phyloP scores from a whole-genome alignment of 495 filamentous ascomycete species.

The Neurospora tetrasperma region DNA sequence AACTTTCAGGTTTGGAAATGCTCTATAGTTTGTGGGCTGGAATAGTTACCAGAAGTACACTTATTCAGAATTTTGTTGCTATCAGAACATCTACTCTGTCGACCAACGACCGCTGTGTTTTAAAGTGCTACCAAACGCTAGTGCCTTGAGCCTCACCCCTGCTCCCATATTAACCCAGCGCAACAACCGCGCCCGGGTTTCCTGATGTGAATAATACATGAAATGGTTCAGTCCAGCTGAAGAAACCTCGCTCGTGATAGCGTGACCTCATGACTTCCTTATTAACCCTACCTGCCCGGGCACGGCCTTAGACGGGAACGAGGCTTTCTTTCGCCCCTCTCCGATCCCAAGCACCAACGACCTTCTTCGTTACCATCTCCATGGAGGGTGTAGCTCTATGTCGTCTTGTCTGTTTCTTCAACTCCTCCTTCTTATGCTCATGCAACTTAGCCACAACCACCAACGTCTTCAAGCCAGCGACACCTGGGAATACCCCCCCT shows the following conservation, averaged over 20 bases:
- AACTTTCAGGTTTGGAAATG: background rate
- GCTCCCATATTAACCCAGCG: background rate
- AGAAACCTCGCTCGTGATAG: background rate
- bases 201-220: background rate
- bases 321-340: background rate
- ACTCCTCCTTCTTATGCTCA: background rate
- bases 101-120: background rate
- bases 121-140: background rate
- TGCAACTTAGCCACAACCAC: background rate
- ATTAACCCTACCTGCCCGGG: background rate
- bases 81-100: background rate
- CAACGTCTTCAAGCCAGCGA: background rate
- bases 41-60: background rate
- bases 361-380: constrained; percentile 5
- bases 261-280: background rate
- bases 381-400: background rate
- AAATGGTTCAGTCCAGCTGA: background rate
- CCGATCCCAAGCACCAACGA: constrained; percentile 5
- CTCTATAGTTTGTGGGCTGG: background rate
- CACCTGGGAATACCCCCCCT: background rate
- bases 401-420: background rate
- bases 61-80: background rate
- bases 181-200: background rate
- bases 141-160: background rate
- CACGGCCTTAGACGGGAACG: background rate